Evolutionary conservation across 192 early-diverging fungal genomes (phyloP).

Genomic region (Podila epigama): DNA sequence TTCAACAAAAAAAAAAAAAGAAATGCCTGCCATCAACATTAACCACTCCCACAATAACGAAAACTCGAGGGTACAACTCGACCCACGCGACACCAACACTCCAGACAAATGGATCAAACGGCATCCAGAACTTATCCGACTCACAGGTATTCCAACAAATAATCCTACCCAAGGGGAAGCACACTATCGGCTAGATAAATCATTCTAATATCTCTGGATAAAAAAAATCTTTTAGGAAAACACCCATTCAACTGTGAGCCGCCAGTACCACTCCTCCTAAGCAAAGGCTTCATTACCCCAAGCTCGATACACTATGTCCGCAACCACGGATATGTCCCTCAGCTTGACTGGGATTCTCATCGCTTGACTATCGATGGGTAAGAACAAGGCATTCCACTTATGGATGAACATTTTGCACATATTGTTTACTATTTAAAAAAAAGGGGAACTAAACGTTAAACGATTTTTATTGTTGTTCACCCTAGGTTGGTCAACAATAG

Average conservation of each 20-base stretch:
- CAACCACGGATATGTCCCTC: slow-evolving; percentile 73
- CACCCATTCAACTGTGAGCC: slow-evolving; percentile 71
- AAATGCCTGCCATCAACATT: slow-evolving; percentile 2
- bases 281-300: slow-evolving; percentile 65
- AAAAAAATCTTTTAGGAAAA: slow-evolving; percentile 31
- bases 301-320: slow-evolving; percentile 69
- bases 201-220: background rate
- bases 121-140: slow-evolving; percentile 54
- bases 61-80: slow-evolving; percentile 11
- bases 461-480: slow-evolving; percentile 4
- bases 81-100: slow-evolving; percentile 49
- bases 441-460: background rate
- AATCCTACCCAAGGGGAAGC: too few species aligned
- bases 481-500: slow-evolving; percentile 54
- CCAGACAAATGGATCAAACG: slow-evolving; percentile 60
- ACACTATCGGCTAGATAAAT: background rate
- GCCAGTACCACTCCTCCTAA: slow-evolving; percentile 47
- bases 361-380: slow-evolving; percentile 54
- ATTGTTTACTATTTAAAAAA: background rate
- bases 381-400: background rate
- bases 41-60: slow-evolving; percentile 8
- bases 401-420: background rate
- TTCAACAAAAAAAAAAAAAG: background rate
- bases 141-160: slow-evolving; percentile 44
- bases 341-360: slow-evolving; percentile 54